These are phyloP conservation scores for Fusarium incarnatum DNA, from an alignment of 2,329 filamentous ascomycete genomes.

Conservation along the genomic window DNA sequence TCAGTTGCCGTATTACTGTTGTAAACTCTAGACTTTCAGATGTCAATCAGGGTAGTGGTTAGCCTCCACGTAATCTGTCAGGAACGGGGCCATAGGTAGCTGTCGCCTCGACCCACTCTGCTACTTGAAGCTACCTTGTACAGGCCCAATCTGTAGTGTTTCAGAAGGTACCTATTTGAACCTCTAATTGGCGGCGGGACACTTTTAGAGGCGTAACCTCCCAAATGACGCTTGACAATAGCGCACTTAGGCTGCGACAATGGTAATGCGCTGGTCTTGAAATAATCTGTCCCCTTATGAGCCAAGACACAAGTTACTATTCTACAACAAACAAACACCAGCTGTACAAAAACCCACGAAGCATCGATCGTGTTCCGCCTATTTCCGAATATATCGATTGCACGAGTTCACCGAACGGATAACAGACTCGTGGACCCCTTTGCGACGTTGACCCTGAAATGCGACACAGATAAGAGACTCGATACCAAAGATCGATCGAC, in stretches of 20 bases:
- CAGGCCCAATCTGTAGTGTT: rapidly evolving
- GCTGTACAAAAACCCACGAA: constrained; percentile 8
- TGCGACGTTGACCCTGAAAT: constrained; percentile 40
- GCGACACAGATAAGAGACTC: constrained; percentile 34
- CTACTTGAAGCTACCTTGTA: constrained; percentile 9
- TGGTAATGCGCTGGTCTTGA: constrained; percentile 37
- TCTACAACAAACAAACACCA: constrained; percentile 19
- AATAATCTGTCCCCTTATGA: constrained; percentile 41
- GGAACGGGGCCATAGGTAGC: constrained; percentile 11
- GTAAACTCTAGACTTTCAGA: not conserved
- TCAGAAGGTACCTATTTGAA: constrained; percentile 2
- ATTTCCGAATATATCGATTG: not conserved
- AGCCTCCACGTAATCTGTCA: constrained; percentile 38
- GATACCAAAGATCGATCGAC: constrained; percentile 22
- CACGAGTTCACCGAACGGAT: constrained; percentile 40
- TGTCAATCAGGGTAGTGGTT: constrained; percentile 23
- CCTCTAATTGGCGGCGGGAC: constrained; percentile 4
- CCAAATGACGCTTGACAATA: constrained; percentile 29
- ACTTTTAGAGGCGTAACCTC: constrained; percentile 15
- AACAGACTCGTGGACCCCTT: constrained; percentile 34
- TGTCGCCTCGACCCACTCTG: constrained; percentile 7
- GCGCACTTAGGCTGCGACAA: constrained; percentile 35
- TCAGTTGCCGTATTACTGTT: not conserved
- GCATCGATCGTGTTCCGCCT: not conserved
- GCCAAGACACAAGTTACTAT: constrained; percentile 30